Conservation (phyloP, 495 filamentous ascomycete species). For the Penicillium fimorum region DNA sequence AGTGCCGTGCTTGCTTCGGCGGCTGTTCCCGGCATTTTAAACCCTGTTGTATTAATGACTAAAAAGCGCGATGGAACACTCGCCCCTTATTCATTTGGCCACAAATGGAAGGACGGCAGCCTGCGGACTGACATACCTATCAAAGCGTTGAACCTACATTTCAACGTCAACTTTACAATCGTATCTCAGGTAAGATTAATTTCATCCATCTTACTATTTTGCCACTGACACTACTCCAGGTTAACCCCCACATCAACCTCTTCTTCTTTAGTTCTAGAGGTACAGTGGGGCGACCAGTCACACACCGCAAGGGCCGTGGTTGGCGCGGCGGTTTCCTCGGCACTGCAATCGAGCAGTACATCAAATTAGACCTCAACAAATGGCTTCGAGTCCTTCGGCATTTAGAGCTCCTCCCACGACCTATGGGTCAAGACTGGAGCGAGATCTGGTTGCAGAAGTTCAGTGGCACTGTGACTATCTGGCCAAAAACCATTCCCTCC, state of each 20-base stretch:
- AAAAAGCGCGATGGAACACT: constrained; percentile 76
- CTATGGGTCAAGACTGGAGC: constrained; percentile 93
- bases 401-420: constrained; percentile 84
- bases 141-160: constrained; percentile 88
- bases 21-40: constrained; percentile 92
- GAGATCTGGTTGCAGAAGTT: constrained; percentile 95
- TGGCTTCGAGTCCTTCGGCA: constrained; percentile 94
- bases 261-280: constrained; percentile 98
- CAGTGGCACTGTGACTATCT: constrained; percentile 91
- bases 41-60: constrained; percentile 96
- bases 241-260: constrained; percentile 95
- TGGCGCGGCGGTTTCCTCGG: constrained; percentile 96
- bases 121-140: constrained; percentile 94
- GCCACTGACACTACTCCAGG: constrained; percentile 35
- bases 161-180: constrained; percentile 97
- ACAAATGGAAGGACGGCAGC: constrained; percentile 98
- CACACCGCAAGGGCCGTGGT: constrained; percentile 86
- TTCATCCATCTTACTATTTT: neutral
- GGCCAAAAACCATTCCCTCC: constrained; percentile 70
- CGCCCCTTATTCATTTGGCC: constrained; percentile 84
- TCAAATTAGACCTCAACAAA: constrained; percentile 93
- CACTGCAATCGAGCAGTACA: constrained; percentile 86
- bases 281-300: constrained; percentile 87
- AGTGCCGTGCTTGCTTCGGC: constrained; percentile 93
- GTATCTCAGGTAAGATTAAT: constrained; percentile 65